A percentile compares a stretch with the other conserved stretches of the same genome.
Conservation (phyloP, 1,139 yeast genomes). For the Sugiyamaella xylanicola region DNA sequence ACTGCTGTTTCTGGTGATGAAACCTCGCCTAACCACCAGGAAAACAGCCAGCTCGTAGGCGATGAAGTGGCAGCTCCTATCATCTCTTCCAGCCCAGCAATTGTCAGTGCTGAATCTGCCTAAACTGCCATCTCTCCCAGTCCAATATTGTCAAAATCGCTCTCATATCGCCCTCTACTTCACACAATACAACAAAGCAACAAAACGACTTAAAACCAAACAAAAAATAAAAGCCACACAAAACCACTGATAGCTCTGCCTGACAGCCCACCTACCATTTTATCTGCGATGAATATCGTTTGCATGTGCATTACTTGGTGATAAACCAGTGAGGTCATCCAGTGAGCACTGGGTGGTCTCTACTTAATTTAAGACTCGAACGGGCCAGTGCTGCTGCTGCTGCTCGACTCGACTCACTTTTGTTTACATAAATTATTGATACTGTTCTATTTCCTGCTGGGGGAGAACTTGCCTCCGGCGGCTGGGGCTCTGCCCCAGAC, state of each 20-base stretch:
- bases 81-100: slow-evolving; percentile 4
- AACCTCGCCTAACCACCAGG: too few species aligned
- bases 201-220: background rate
- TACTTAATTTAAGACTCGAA: background rate
- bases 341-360: background rate
- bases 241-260: background rate
- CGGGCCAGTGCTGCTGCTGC: background rate
- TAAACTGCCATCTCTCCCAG: too few species aligned
- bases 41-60: background rate
- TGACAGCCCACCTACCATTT: background rate
- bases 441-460: background rate
- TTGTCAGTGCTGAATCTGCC: slow-evolving; percentile 6
- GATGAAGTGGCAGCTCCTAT: slow-evolving; percentile 11
- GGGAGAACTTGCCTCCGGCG: background rate
- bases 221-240: background rate
- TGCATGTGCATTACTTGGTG: slow-evolving; percentile 6
- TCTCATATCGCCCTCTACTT: background rate
- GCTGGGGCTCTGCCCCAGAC: background rate
- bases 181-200: background rate
- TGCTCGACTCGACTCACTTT: background rate
- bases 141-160: too few species aligned
- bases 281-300: background rate
- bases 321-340: background rate
- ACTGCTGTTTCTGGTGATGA: too few species aligned
- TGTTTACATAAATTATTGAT: background rate